Percentiles rank a stretch among this genome's conserved stretches.
phyloP scores from a whole-genome alignment of 169 alveolate genomes.

The Fabrea salina region DNA sequence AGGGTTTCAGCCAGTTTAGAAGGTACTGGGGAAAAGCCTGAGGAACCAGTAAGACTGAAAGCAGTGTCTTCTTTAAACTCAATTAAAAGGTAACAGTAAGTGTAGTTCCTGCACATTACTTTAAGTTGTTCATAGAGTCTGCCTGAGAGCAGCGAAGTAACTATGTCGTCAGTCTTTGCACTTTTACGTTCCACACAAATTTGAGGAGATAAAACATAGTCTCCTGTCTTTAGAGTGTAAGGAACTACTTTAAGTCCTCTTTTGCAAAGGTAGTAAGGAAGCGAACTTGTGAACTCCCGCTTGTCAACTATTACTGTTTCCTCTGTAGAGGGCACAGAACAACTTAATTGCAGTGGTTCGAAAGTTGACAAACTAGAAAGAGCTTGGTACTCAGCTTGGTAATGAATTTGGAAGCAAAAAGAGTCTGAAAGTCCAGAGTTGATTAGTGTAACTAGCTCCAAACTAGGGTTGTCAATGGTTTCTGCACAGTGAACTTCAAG shows the following conservation, averaged over 20 bases:
- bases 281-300: slow-evolving; percentile 7
- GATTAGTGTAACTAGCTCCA: too few relatives aligned
- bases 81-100: not conserved
- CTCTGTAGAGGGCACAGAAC: not conserved
- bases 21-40: not conserved
- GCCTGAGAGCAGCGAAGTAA: not conserved
- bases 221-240: not conserved
- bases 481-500: too few relatives aligned
- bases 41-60: not conserved
- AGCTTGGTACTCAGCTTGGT: too few relatives aligned
- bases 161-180: not conserved
- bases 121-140: not conserved
- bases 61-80: not conserved
- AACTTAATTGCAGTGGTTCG: too few relatives aligned
- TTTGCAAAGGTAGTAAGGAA: not conserved
- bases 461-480: too few relatives aligned
- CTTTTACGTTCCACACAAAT: slow-evolving; percentile 14
- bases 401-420: too few relatives aligned
- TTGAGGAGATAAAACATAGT: not conserved
- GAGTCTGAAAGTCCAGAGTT: too few relatives aligned
- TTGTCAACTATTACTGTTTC: not conserved
- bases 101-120: not conserved
- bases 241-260: slow-evolving; percentile 2
- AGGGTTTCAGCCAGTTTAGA: not conserved
- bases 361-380: too few relatives aligned